These are phyloP conservation scores for Candida anglica DNA, from an alignment of 805 yeast genomes.

Conservation along the genomic window DNA sequence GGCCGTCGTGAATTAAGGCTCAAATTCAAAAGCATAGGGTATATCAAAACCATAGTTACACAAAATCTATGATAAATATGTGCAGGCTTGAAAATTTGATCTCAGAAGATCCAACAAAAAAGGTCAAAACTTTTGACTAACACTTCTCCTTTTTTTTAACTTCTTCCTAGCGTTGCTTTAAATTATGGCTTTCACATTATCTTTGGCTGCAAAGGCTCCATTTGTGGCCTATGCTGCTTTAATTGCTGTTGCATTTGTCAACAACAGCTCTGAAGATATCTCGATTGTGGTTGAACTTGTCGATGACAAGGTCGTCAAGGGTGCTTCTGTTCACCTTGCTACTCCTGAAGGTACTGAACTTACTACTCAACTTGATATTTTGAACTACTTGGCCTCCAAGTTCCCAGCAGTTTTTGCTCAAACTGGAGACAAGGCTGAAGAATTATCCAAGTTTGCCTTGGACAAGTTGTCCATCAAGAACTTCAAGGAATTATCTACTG, in stretches of 20 bases:
- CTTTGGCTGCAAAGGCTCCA: conserved; percentile 84
- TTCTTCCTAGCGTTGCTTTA: no score
- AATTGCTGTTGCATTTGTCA: conserved; percentile 74
- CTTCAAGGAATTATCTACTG: conserved; percentile 77
- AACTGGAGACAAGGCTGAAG: conserved; percentile 38
- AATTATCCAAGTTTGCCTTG: conserved; percentile 44
- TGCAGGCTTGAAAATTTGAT: no score
- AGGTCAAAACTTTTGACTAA: no score
- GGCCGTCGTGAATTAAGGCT: no score
- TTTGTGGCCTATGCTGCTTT: conserved; percentile 74
- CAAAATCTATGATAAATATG: no score
- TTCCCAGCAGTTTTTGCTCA: conserved; percentile 45
- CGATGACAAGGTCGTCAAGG: conserved; percentile 60
- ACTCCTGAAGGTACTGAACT: conserved; percentile 40
- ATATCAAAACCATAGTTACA: background rate
- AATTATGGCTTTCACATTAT: conserved; percentile 47
- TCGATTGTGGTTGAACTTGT: conserved; percentile 59
- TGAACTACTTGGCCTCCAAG: conserved; percentile 47
- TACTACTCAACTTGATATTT: conserved; percentile 40
- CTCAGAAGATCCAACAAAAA: no score
- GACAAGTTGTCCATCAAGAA: conserved; percentile 74
- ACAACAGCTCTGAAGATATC: conserved; percentile 41
- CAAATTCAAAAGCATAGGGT: background rate
- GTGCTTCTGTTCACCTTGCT: conserved; percentile 40
- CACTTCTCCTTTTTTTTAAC: no score